A percentile compares a stretch with the other conserved stretches of the same genome.
phyloP scores from a whole-genome alignment of 306 rosid species.

The Pterocarpus macrocarpus region DNA sequence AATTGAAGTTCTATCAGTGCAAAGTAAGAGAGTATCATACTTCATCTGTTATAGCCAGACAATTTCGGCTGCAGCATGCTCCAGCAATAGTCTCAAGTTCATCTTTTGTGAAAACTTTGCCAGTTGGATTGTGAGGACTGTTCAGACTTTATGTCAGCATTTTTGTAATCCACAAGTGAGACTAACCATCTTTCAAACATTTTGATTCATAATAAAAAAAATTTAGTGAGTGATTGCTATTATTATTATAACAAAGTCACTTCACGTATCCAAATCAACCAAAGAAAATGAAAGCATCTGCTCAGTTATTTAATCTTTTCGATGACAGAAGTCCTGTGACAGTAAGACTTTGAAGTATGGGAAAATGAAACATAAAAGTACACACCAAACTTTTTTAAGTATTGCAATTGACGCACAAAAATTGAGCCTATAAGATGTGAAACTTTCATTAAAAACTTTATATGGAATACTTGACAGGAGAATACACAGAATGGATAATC shows the following conservation, averaged over 20 bases:
- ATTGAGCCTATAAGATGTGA: constrained; percentile 6
- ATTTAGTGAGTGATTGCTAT: background rate
- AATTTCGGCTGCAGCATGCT: constrained; percentile 66
- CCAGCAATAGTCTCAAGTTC: constrained; percentile 83
- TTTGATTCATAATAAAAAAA: background rate
- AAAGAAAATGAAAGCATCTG: constrained; percentile 16
- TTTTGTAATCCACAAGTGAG: constrained; percentile 45
- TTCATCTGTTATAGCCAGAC: constrained; percentile 90
- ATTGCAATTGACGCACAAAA: constrained; percentile 12
- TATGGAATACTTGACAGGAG: constrained; percentile 11
- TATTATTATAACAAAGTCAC: background rate
- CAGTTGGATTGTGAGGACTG: constrained; percentile 98
- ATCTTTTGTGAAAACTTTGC: constrained; percentile 83
- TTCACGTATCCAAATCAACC: constrained; percentile 9
- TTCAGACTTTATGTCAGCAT: constrained; percentile 51
- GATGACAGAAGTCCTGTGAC: background rate
- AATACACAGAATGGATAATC: constrained; percentile 27
- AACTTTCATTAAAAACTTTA: constrained; percentile 16
- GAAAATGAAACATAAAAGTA: constrained; percentile 25
- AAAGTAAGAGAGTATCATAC: constrained; percentile 57
- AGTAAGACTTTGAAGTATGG: background rate
- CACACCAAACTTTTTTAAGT: constrained; percentile 19
- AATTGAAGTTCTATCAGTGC: constrained; percentile 35
- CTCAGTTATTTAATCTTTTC: constrained; percentile 1
- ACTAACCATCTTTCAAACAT: constrained; percentile 37